Percentiles rank a stretch among this genome's conserved stretches.
Conservation (phyloP, 129 eudicot species). For the Silybum marianum region DNA sequence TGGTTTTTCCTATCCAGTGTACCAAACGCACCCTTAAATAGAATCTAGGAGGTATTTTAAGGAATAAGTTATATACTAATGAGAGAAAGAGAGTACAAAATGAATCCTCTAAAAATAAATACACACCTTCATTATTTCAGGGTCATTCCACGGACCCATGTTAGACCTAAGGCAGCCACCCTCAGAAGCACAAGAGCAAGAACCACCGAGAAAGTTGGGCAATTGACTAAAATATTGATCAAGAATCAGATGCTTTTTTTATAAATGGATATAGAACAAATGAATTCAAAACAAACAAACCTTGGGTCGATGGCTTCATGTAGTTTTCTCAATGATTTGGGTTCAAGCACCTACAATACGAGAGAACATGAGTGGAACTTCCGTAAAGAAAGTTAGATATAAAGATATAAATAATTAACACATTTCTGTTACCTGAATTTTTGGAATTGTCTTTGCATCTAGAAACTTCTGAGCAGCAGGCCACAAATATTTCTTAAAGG, state of each 20-base stretch:
- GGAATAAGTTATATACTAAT: not conserved
- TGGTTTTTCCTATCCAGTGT: no score
- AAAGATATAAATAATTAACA: not conserved
- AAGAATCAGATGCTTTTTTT: conserved; percentile 15
- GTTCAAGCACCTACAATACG: conserved; percentile 62
- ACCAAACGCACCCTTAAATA: no score
- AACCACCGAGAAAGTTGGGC: conserved; percentile 88
- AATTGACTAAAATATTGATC: conserved; percentile 56
- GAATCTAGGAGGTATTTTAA: not conserved
- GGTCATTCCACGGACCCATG: conserved; percentile 83
- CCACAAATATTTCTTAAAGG: conserved; percentile 82
- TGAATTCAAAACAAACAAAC: conserved; percentile 32
- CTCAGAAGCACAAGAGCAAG: conserved; percentile 70
- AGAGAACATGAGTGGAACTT: conserved; percentile 15
- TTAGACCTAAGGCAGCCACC: conserved; percentile 87
- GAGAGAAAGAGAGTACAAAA: not conserved
- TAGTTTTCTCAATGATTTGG: conserved; percentile 64
- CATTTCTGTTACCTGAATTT: conserved; percentile 53
- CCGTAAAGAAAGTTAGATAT: not conserved
- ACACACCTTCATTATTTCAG: conserved; percentile 78
- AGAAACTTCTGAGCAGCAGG: conserved; percentile 85
- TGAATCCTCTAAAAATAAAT: not conserved
- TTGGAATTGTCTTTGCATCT: conserved; percentile 71
- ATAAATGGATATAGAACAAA: conserved; percentile 5
- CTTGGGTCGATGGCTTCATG: conserved; percentile 71